Conservation (phyloP, 1,284 basidiomycete genomes). For the Uromyces viciae-fabae region DNA sequence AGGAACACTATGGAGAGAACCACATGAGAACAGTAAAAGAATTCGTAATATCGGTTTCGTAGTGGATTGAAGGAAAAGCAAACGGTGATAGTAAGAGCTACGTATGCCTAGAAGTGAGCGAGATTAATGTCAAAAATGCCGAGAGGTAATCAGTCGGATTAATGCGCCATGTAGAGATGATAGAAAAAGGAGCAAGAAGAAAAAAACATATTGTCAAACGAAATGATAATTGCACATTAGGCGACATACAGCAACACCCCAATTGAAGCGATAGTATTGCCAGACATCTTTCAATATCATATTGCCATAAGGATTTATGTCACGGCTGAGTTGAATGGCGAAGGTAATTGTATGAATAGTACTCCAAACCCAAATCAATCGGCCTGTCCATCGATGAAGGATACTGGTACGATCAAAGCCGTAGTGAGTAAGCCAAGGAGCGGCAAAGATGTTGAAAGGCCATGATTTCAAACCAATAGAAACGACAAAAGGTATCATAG, state of each 20-base stretch:
- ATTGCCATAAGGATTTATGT: slow-evolving; percentile 58
- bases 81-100: slow-evolving; percentile 67
- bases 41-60: slow-evolving; percentile 68
- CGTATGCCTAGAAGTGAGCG: slow-evolving; percentile 62
- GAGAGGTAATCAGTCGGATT: too few relatives aligned
- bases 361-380: slow-evolving; percentile 69
- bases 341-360: slow-evolving; percentile 69
- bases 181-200: background rate
- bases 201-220: background rate
- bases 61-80: slow-evolving; percentile 65
- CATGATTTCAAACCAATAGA: slow-evolving; percentile 74
- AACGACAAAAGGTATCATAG: slow-evolving; percentile 71
- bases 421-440: slow-evolving; percentile 66
- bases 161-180: too few relatives aligned
- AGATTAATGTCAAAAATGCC: background rate
- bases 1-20: slow-evolving; percentile 35
- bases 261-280: slow-evolving; percentile 68
- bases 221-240: slow-evolving; percentile 18
- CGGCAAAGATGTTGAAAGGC: slow-evolving; percentile 74
- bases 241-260: slow-evolving; percentile 66
- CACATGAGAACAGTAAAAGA: slow-evolving; percentile 47
- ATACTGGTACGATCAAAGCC: slow-evolving; percentile 73
- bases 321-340: slow-evolving; percentile 65
- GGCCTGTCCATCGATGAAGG: slow-evolving; percentile 69
- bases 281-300: slow-evolving; percentile 66